Evolutionary conservation across 2,329 filamentous ascomycete species (phyloP).

Genomic region (Fusarium brachygibbosum): DNA sequence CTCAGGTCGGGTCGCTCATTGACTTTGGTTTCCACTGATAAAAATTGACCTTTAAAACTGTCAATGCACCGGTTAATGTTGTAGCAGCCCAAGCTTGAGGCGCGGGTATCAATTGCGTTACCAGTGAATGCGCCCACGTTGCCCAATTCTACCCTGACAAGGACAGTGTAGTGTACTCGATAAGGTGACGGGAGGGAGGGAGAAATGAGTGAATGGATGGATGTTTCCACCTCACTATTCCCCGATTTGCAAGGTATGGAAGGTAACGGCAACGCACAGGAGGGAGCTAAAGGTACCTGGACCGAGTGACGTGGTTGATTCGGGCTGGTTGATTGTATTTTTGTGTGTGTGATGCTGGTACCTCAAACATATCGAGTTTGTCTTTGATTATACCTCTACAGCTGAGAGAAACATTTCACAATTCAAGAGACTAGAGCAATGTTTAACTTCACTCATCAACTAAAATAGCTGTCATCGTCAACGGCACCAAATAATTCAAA

Average conservation of each 20-base stretch:
- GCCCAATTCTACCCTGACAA: constrained; percentile 10
- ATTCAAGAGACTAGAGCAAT: not conserved
- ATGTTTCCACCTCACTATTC: constrained; percentile 44
- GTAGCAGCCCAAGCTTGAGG: constrained; percentile 28
- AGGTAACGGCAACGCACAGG: constrained; percentile 25
- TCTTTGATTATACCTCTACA: not conserved
- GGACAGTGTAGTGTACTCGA: not conserved
- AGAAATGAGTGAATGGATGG: not conserved
- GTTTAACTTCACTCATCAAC: not conserved
- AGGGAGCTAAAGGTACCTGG: constrained; percentile 25
- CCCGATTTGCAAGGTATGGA: constrained; percentile 27
- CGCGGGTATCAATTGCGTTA: constrained; percentile 8
- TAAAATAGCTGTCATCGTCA: not conserved
- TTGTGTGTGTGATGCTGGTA: constrained; percentile 10
- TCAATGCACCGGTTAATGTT: constrained; percentile 2
- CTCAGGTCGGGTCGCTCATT: constrained; percentile 5
- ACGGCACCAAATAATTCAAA: constrained; percentile 1
- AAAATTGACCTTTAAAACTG: constrained; percentile 5
- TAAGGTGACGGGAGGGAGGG: not conserved
- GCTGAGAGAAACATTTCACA: not conserved
- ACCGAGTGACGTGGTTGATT: constrained; percentile 44
- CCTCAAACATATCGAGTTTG: constrained; percentile 8
- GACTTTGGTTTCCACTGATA: constrained; percentile 6
- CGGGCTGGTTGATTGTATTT: constrained; percentile 30
- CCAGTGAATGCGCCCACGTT: constrained; percentile 15